Evolutionary conservation across 2,329 filamentous ascomycete species (phyloP).

Genomic region (Fusarium sambucinum): DNA sequence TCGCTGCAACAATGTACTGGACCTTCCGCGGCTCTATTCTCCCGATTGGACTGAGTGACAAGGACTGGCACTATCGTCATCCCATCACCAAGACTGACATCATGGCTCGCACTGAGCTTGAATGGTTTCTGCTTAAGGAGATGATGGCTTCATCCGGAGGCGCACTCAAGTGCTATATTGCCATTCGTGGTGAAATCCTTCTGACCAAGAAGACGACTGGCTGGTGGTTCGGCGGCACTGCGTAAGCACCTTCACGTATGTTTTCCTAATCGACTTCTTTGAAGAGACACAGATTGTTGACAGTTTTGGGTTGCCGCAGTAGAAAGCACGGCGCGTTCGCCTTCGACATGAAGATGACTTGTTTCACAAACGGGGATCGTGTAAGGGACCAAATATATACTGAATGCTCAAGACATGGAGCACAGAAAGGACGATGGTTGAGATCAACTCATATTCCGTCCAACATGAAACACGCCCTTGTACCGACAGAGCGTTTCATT

Average conservation of each 20-base stretch:
- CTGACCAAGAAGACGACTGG: conserved; percentile 22
- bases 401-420: conserved; percentile 3
- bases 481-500: neutral
- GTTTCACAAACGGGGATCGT: neutral
- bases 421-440: neutral
- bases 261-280: neutral
- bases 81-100: conserved; percentile 47
- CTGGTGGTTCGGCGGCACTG: conserved; percentile 39
- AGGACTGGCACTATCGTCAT: conserved; percentile 46
- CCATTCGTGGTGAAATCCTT: conserved; percentile 39
- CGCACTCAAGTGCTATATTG: conserved; percentile 45
- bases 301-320: neutral
- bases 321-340: neutral
- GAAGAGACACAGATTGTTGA: neutral
- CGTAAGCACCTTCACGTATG: conserved; percentile 12
- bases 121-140: conserved; percentile 48
- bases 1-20: conserved; percentile 41
- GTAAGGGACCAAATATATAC: conserved; percentile 4
- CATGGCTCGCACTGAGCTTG: conserved; percentile 41
- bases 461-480: neutral
- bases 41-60: conserved; percentile 39
- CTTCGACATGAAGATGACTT: neutral
- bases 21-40: conserved; percentile 44
- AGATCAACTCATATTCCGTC: neutral
- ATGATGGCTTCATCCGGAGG: conserved; percentile 45